Evolutionary conservation across 129 eudicot genomes (phyloP), one percentile per base, ranked within the genome.

Genomic region (Flaveria brownii): DNA sequence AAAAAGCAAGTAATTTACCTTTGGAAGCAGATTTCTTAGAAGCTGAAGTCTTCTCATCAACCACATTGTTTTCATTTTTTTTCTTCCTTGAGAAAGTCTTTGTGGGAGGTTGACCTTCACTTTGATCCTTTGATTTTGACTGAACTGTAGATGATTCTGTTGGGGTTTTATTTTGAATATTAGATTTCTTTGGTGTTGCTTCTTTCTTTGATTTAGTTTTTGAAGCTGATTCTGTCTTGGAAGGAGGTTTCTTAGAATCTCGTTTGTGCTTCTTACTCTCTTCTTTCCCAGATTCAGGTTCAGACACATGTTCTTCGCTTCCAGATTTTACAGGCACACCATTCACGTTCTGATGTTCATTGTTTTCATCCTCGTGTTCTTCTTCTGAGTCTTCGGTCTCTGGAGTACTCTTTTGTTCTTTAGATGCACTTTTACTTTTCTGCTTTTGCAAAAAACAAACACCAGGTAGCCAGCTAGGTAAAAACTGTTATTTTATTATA

Each of bases 61-160:
- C 79, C 60, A 69, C 83, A 30, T 82, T 83, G 41, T 36, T 36
- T 36, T 36, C 41, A 74, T 77, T 81, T 67, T 87, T 94, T 87
- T 86, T 91, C 87, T 90, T 94, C 85, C 86, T 82, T 36, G 96
- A 83, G 63, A 85, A 84, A 7, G 82, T 88, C 84, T 85, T 93
- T 10, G 93, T 78, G 63, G 77, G 82, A 14, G 81, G 68, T 43
- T 82, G 87, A 51, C 71, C 81, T 23, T 82, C 87, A 51, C 70
- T 82, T 39, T 71, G 52, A 33, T 83, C 86, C 72, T 41, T 77
- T 25, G 54, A 86, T 82, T 88, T 90, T 56, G 97, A 77, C 17
- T 26, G 46, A 23, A 71, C 82, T 39, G 88, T 26, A 28, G 87
- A 76, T 72, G 97, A 77, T 65, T 79, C 92, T 2, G 84, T 56